Evolutionary conservation across 1,284 basidiomycete species (phyloP).

Genomic region (Fomitopsis betulina): DNA sequence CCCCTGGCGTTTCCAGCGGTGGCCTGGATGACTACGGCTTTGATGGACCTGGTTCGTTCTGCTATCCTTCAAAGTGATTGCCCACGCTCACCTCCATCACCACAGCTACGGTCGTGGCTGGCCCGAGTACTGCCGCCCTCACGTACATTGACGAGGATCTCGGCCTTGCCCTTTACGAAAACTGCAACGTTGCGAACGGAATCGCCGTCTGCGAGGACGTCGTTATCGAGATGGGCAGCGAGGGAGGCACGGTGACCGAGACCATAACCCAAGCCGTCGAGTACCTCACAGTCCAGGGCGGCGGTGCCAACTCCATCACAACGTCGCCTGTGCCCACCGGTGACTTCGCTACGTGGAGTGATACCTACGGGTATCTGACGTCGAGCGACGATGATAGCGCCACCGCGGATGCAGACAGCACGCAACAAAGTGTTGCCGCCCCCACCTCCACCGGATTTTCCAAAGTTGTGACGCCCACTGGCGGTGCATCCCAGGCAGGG

Average conservation of each 20-base stretch:
- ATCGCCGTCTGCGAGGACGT: constrained; percentile 23
- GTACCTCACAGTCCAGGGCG: constrained; percentile 21
- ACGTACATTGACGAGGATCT: constrained; percentile 15
- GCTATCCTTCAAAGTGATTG: not conserved
- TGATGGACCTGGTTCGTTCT: constrained; percentile 32
- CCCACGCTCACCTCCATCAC: not conserved
- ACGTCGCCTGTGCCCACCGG: constrained; percentile 1
- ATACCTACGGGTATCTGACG: not conserved
- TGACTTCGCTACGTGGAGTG: not conserved
- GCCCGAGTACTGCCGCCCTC: constrained; percentile 21
- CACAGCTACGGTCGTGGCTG: constrained; percentile 26
- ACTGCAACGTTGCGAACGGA: constrained; percentile 19
- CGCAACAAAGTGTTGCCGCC: not conserved
- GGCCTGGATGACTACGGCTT: constrained; percentile 28
- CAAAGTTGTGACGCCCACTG: not conserved
- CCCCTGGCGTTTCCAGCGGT: constrained; percentile 33
- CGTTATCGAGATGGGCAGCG: constrained; percentile 3
- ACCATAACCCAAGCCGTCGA: constrained; percentile 17
- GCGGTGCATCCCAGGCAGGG: not conserved
- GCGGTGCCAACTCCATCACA: constrained; percentile 4
- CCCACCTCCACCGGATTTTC: constrained; percentile 3
- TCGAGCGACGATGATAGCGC: not conserved
- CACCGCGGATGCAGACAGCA: not conserved
- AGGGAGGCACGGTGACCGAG: constrained; percentile 5
- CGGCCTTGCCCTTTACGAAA: constrained; percentile 16